Conservation (phyloP, 345 rosid genomes). For the Carallia pectinifolia region DNA sequence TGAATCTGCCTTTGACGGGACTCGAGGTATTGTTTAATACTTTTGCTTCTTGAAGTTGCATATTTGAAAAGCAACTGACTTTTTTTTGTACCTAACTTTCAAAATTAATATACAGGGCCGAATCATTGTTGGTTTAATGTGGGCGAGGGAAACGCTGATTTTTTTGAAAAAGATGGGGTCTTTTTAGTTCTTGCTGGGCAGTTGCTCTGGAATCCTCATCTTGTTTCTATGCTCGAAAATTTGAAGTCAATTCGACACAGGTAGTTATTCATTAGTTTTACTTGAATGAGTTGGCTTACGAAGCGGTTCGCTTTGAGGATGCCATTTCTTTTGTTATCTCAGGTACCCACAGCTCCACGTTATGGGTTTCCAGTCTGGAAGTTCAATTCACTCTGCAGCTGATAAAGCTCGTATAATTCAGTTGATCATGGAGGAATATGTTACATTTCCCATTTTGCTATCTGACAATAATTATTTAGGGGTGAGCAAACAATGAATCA, state of each 20-base stretch:
- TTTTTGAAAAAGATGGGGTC: constrained; percentile 46
- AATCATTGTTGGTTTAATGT: constrained; percentile 77
- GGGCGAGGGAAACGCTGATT: constrained; percentile 32
- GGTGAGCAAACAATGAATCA: constrained; percentile 32
- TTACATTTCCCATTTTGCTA: constrained; percentile 73
- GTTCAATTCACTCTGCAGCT: constrained; percentile 37
- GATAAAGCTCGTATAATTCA: constrained; percentile 46
- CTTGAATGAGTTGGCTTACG: constrained; percentile 4
- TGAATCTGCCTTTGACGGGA: constrained; percentile 41
- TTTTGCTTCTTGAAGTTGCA: neutral
- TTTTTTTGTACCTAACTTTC: neutral
- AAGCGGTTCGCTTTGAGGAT: constrained; percentile 11
- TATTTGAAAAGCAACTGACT: neutral
- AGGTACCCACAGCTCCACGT: constrained; percentile 66
- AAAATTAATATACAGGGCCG: constrained; percentile 43
- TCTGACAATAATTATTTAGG: constrained; percentile 50
- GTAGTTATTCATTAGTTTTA: constrained; percentile 30
- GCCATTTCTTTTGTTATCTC: constrained; percentile 19
- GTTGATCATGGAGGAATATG: constrained; percentile 59
- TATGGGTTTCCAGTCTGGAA: constrained; percentile 56
- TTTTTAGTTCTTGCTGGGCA: constrained; percentile 56
- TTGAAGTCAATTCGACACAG: constrained; percentile 75
- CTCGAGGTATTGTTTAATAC: constrained; percentile 46
- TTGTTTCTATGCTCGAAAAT: constrained; percentile 46
- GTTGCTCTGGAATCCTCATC: constrained; percentile 37